These are phyloP conservation scores for Discostella stelligeroides DNA, from an alignment of 108 stramenopile species.

Conservation along the genomic window DNA sequence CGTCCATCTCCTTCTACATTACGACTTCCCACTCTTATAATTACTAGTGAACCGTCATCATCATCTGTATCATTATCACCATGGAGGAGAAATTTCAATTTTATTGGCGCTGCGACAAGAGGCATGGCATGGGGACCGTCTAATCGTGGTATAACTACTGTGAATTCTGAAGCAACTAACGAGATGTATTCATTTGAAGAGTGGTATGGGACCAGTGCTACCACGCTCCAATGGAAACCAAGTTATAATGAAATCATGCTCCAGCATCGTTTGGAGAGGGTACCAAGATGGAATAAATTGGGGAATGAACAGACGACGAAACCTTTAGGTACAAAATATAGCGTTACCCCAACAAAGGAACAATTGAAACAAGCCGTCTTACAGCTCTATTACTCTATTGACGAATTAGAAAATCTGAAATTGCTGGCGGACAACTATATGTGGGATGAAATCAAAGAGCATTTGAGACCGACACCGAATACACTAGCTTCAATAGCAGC, in stretches of 20 bases:
- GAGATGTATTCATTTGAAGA: conserved; percentile 14
- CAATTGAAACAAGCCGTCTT: conserved; percentile 51
- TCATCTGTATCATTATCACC: neutral
- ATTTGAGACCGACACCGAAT: conserved; percentile 20
- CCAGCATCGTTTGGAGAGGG: conserved; percentile 61
- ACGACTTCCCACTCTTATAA: conserved; percentile 22
- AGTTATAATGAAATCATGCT: conserved; percentile 88
- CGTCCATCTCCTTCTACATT: conserved; percentile 46
- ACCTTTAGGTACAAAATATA: neutral
- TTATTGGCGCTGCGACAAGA: conserved; percentile 40
- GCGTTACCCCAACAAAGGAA: conserved; percentile 23
- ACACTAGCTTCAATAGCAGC: neutral
- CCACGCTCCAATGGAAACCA: conserved; percentile 42
- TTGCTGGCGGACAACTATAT: conserved; percentile 65
- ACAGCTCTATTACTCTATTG: conserved; percentile 48
- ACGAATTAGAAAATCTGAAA: conserved; percentile 48
- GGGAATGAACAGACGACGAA: neutral
- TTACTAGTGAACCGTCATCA: neutral
- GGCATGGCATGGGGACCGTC: conserved; percentile 48
- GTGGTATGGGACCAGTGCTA: conserved; percentile 48
- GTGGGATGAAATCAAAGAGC: conserved; percentile 67
- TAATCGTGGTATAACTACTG: conserved; percentile 11
- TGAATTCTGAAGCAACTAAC: neutral
- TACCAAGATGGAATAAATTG: conserved; percentile 59
- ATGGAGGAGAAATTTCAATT: conserved; percentile 15